Base-by-base conservation (phyloP, 2,329 filamentous ascomycete genomes). In the Talaromyces sp. region DNA sequence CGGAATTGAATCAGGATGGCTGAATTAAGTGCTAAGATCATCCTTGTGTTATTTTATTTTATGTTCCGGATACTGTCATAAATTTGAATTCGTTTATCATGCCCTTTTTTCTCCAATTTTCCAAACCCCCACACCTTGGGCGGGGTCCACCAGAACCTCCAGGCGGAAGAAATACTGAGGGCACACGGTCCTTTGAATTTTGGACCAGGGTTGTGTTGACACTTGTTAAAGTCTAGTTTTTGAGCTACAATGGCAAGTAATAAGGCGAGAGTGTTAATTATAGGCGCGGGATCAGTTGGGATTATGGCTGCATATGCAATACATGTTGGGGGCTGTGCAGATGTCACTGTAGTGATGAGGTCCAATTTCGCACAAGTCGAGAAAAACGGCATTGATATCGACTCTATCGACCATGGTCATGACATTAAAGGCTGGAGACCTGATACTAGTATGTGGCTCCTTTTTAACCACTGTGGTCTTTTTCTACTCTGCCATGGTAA, bases 201-300 rank as follows among this genome's bases (percentile, higher is more conserved):
- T 11, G 1, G 3, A 33, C 32, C 32, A 11, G 32, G 0, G 32
- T 9, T 33, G 2, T 10, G 13, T 33, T 33, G 6, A 8, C 42
- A 22, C 3, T 47, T 47, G 9, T 10, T 7, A 47, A 10, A 47
- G 4, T 22, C 22, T 11, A 47, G n/a, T 47, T n/a, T 47, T 19
- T 47, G 17, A 47, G 22, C 7, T 10, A 13, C 44, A 8, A 47
- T 47, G 44, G 44, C 9, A 11, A 19, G 25, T 3, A 15, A 47
- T 22, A 58, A 19, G n/a, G 65, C 72, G 1, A 77, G 72, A 27
- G 76, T 86, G 2, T 76, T 87, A 3, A 65, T 87, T 17, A 73
- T 87, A 15, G 85, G 85, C 17, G 77, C 77, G 8, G 85, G 85
- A 8, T 83, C 83, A 3, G 81, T 87, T 2, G 85, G 85, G 15